phyloP scores from a whole-genome alignment of 1,284 basidiomycete species.

The Cystobasidium pallidum region DNA sequence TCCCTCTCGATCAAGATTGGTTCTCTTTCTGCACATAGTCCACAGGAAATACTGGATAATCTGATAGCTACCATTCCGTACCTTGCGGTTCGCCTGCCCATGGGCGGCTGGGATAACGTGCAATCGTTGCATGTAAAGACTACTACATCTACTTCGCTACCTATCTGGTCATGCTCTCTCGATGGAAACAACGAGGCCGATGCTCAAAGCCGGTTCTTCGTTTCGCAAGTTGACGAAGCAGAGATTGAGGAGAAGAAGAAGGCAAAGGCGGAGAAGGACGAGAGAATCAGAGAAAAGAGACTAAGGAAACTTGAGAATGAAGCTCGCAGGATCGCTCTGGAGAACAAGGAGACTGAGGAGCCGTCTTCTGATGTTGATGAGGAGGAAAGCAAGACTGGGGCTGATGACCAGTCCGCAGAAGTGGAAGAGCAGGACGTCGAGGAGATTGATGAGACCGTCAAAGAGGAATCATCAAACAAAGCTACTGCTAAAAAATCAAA shows the following conservation, averaged over 20 bases:
- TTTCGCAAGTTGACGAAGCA: conserved; percentile 47
- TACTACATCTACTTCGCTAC: conserved; percentile 77
- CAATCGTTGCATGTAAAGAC: conserved; percentile 92
- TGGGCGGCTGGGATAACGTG: conserved; percentile 87
- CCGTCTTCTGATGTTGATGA: conserved; percentile 54
- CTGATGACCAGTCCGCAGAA: conserved; percentile 53
- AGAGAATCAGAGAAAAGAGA: conserved; percentile 45
- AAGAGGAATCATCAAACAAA: conserved; percentile 18
- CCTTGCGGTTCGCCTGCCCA: conserved; percentile 67
- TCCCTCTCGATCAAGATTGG: conserved; percentile 75
- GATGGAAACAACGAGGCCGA: conserved; percentile 54
- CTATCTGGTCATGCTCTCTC: conserved; percentile 77
- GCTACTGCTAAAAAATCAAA: conserved; percentile 44
- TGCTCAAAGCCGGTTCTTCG: conserved; percentile 47
- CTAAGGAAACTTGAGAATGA: conserved; percentile 32
- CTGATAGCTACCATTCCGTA: conserved; percentile 76
- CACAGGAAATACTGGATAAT: conserved; percentile 77
- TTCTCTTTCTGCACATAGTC: conserved; percentile 68
- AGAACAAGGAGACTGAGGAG: conserved; percentile 46
- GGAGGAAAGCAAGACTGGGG: conserved; percentile 56
- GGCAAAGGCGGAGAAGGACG: conserved; percentile 49
- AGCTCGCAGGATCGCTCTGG: conserved; percentile 42
- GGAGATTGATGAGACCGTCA: conserved; percentile 46
- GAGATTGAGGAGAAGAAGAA: conserved; percentile 48
- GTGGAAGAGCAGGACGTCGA: conserved; percentile 55